These are phyloP conservation scores for Psidium friedrichsthalianum DNA, from an alignment of 345 rosid genomes.

Conservation along the genomic window DNA sequence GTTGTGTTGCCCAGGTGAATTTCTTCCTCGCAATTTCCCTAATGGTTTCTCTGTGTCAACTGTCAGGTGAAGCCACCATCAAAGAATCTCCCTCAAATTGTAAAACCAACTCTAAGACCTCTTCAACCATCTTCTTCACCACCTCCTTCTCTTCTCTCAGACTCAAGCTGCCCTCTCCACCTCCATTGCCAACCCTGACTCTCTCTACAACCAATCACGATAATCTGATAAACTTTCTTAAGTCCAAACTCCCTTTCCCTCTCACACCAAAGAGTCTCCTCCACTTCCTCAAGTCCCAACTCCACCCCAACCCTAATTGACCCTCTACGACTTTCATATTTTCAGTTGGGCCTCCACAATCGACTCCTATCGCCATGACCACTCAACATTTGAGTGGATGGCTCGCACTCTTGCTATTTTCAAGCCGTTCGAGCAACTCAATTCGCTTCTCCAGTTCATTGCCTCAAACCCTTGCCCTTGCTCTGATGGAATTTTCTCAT, in stretches of 20 bases:
- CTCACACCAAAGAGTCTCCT: slow-evolving; percentile 45
- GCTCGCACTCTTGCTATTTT: slow-evolving; percentile 48
- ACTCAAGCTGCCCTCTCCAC: slow-evolving; percentile 17
- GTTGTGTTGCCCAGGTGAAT: not conserved
- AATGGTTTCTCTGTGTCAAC: not conserved
- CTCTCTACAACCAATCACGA: slow-evolving; percentile 42
- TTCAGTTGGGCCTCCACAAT: slow-evolving; percentile 70
- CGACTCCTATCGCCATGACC: slow-evolving; percentile 77
- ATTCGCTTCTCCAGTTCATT: slow-evolving; percentile 43
- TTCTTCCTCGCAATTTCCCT: not conserved
- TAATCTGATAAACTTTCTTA: slow-evolving; percentile 40
- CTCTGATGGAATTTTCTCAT: slow-evolving; percentile 79
- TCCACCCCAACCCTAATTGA: slow-evolving; percentile 60
- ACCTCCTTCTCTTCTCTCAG: slow-evolving; percentile 26
- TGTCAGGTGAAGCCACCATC: not conserved
- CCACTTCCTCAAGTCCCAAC: slow-evolving; percentile 58
- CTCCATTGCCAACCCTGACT: slow-evolving; percentile 46
- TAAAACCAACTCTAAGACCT: slow-evolving; percentile 15
- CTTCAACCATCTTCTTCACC: not conserved
- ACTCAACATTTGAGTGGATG: slow-evolving; percentile 73
- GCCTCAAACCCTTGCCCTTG: slow-evolving; percentile 71
- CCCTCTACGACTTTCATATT: slow-evolving; percentile 67
- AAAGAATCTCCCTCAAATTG: not conserved
- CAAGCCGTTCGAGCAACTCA: slow-evolving; percentile 51
- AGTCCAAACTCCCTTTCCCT: slow-evolving; percentile 32